These are phyloP conservation scores for Alloascoidea africana DNA, from an alignment of 805 yeast genomes.

Conservation along the genomic window DNA sequence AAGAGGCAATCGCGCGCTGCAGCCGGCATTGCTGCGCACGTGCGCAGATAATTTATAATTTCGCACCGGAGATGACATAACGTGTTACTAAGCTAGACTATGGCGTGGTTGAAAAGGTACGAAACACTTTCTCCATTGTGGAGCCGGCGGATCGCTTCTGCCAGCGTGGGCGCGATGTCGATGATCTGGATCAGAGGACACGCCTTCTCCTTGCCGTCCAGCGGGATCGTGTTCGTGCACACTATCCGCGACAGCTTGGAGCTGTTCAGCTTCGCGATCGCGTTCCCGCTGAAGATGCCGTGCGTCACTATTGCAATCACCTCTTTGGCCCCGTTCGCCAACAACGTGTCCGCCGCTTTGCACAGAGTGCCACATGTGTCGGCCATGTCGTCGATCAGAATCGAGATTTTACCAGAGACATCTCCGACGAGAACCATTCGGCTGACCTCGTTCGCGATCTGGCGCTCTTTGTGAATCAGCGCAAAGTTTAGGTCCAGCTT, in stretches of 20 bases:
- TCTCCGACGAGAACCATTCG: conserved; percentile 81
- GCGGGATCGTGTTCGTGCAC: conserved; percentile 72
- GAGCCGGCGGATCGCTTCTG: conserved; percentile 72
- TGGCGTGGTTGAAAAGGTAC: conserved; percentile 59
- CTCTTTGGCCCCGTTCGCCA: conserved; percentile 52
- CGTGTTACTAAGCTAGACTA: too few species aligned
- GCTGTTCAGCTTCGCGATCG: conserved; percentile 53
- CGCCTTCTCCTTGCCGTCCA: conserved; percentile 39
- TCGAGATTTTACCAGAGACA: conserved; percentile 59
- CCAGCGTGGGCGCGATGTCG: conserved; percentile 60
- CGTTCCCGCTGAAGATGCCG: conserved; percentile 65
- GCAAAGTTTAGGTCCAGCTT: conserved; percentile 69
- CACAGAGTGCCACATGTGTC: conserved; percentile 81
- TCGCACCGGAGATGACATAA: too few species aligned
- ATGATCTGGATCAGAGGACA: conserved; percentile 55
- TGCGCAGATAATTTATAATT: too few species aligned
- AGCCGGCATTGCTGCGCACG: too few species aligned
- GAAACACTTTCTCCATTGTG: conserved; percentile 83
- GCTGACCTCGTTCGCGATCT: conserved; percentile 69
- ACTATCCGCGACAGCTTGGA: conserved; percentile 55
- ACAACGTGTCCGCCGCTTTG: conserved; percentile 64
- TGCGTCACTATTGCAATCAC: conserved; percentile 78
- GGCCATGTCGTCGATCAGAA: conserved; percentile 80
- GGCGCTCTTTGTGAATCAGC: conserved; percentile 73
- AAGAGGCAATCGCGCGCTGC: too few species aligned